A percentile compares a stretch with the other conserved stretches of the same genome.
phyloP scores from a whole-genome alignment of 148 eudicot genomes.

The Arctostaphylos glauca region DNA sequence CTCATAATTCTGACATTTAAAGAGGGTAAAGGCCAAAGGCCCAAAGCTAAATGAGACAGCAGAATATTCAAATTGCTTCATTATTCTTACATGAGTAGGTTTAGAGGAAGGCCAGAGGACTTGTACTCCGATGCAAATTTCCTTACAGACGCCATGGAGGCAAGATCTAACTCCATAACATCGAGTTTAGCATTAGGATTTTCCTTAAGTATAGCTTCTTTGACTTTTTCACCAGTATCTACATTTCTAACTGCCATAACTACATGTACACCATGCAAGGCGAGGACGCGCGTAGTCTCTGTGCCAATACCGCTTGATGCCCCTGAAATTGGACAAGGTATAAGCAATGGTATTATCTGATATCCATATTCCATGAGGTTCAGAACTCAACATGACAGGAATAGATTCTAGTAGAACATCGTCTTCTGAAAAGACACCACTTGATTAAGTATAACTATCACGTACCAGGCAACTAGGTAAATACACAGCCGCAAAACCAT shows the following conservation, averaged over 20 bases:
- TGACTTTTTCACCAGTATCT: constrained; percentile 55
- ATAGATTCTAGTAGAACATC: not conserved
- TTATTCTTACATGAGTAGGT: constrained; percentile 71
- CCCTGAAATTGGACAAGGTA: constrained; percentile 46
- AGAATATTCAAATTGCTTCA: not conserved
- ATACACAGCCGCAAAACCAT: not conserved
- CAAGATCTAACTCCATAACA: constrained; percentile 85
- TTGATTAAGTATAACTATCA: not conserved
- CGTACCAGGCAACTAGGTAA: not conserved
- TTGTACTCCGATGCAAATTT: constrained; percentile 72
- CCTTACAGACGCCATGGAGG: constrained; percentile 68
- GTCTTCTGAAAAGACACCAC: not conserved
- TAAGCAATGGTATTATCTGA: not conserved
- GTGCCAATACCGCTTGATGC: constrained; percentile 65
- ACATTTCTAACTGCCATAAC: constrained; percentile 12
- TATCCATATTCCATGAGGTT: not conserved
- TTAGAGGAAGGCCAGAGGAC: constrained; percentile 21
- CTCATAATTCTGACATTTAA: constrained; percentile 51
- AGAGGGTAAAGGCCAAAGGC: not conserved
- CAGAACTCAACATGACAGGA: not conserved
- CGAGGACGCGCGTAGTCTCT: not conserved
- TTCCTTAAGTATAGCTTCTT: constrained; percentile 56
- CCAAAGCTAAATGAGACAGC: not conserved
- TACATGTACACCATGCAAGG: constrained; percentile 6
- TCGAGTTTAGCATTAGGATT: constrained; percentile 72